Evolutionary conservation across 2,329 filamentous ascomycete genomes (phyloP), one percentile per base, ranked within the genome.

Genomic region (Colletotrichum sp.): DNA sequence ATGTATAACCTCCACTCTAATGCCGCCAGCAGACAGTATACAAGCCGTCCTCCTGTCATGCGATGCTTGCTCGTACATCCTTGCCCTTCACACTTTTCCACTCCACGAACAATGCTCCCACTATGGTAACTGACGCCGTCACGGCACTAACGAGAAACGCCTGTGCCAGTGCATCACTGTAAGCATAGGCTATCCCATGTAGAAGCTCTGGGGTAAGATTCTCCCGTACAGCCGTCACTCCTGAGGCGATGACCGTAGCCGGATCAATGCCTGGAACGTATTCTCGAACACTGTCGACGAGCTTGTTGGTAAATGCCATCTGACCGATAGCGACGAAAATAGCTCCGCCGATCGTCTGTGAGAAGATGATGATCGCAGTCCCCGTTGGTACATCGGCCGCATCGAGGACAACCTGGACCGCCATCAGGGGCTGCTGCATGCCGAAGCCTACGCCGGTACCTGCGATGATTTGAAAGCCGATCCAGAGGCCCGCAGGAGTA

Each of bases 41-140:
- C 3, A 18, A 44, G 36, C 16, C 16, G 36, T 44, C 8, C 8
- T 18, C 24, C 16, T 28, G 0, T 34, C 63, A 75, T 13, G 52
- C 73, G 13, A 66, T 76, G 15, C 28, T 60, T 13, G 59, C 16
- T 67, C 83, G 81, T 9, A 85, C 77, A 63, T 89, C 89, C 83
- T 89, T 90, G 6, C 89, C 89, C 80, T 90, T 92, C 26, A 92
- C 87, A 74, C 88, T 91, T 85, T 87, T 89, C 88, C 88, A 90
- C 80, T 91, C 89, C 68, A 89, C 85, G 9, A 86, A 82, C 15
- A 85, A 79, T 3, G 84, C 82, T 3, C 87, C 87, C 24, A 88
- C 57, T 59, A 89, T 84, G 0, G 87, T 84, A 8, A 89, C 78
- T 9, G 86, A 84, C 2, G 86, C 87, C 13, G 89, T 81, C 1